Evolutionary conservation across 805 yeast species (phyloP), one percentile per base, ranked within the genome.

Genomic region (Yarrowia yakushimensis): DNA sequence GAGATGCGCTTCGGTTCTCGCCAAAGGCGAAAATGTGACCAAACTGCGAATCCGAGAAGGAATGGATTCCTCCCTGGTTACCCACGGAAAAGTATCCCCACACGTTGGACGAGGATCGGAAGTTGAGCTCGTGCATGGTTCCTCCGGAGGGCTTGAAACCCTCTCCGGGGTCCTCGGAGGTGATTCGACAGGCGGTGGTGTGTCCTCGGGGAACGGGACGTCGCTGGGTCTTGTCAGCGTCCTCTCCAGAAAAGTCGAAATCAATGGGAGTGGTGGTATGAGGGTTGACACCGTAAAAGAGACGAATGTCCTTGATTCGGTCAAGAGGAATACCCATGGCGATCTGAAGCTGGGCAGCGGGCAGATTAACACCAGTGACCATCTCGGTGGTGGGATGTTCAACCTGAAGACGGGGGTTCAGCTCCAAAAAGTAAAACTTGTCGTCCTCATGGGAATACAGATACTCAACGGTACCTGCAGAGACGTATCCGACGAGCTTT

Each of bases 351-450:
- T 94, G 99, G 37, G 99, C 97, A 64, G 97, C 96, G 28, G 99
- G 99, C 74, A 94, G 82, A 73, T 94, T 96, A 62, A 94, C 97
- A 68, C 99, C 99, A 23, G 96, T 87, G 63, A 91, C 99, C 99
- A 94, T 94, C 79, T 94, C 99, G 41, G 99, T 94, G 46, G 99
- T 94, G 71, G 99, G 99, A 82, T 94, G 99, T 82, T 94, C 99
- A 65, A 94, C 99, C 81, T 94, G 99, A 75, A 94, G 82, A 82
- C 99, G 89, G 71, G 99, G 99, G 76, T 94, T 94, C 74, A 94
- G 83, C 79, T 94, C 99, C 74, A 94, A 81, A 77, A 94, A 94
- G 81, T 92, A 94, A 74, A 93, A 94, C 74, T 92, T 90, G 76
- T 93, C 92, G 65, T 94, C 97, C 63, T 88, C 84, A 74, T 91